phyloP scores from a whole-genome alignment of 345 rosid species.

The Bruguiera parviflora region DNA sequence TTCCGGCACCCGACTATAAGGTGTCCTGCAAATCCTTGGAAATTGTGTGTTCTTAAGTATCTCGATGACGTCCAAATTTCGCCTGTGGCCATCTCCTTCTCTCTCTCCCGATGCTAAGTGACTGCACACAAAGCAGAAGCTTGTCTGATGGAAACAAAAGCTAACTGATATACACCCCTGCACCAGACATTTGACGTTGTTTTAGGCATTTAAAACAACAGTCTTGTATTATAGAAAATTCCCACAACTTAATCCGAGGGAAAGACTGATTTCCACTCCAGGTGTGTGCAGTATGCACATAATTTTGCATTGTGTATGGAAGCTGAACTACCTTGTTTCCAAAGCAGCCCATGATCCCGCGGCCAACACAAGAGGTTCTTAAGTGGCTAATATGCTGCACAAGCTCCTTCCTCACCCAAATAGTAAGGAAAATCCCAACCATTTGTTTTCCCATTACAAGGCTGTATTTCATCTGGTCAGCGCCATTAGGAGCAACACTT shows the following conservation, averaged over 20 bases:
- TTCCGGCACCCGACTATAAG: slow-evolving; percentile 52
- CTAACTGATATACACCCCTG: slow-evolving; percentile 97
- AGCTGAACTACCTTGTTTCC: slow-evolving; percentile 74
- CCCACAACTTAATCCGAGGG: background rate
- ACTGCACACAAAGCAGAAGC: slow-evolving; percentile 84
- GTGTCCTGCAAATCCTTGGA: slow-evolving; percentile 55
- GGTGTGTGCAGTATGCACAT: background rate
- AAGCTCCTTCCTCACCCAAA: slow-evolving; percentile 85
- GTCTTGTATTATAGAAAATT: background rate
- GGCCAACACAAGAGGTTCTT: slow-evolving; percentile 60
- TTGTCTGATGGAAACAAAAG: slow-evolving; percentile 74
- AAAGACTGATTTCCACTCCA: background rate
- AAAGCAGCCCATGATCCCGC: slow-evolving; percentile 90
- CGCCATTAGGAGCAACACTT: slow-evolving; percentile 18
- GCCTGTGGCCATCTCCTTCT: slow-evolving; percentile 86
- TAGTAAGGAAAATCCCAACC: slow-evolving; percentile 91
- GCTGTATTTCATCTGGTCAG: slow-evolving; percentile 57
- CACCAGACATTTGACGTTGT: slow-evolving; percentile 17
- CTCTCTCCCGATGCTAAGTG: slow-evolving; percentile 96
- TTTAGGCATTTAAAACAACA: background rate
- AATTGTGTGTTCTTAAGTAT: slow-evolving; percentile 85
- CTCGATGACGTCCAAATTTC: slow-evolving; percentile 77
- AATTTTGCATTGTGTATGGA: background rate
- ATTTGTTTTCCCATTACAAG: slow-evolving; percentile 84
- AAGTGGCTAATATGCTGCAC: slow-evolving; percentile 73